A percentile compares a stretch with the other conserved stretches of the same genome.
Conservation (phyloP, 1,284 basidiomycete species). For the Coniferiporia weirii region DNA sequence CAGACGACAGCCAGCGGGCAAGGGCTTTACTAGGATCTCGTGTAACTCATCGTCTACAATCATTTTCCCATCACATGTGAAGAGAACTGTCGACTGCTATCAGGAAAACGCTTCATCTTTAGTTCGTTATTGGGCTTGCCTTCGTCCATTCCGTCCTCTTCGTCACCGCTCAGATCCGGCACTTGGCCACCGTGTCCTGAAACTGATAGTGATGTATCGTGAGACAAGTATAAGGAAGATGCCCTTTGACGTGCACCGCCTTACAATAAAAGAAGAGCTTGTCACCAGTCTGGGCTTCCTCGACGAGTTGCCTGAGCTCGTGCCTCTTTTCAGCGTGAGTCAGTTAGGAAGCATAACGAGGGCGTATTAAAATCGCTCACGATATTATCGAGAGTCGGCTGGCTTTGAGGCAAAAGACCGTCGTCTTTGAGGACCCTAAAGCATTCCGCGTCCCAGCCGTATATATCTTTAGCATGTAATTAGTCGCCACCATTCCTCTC, state of each 20-base stretch:
- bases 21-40: conserved; percentile 19
- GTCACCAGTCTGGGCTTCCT: conserved; percentile 16
- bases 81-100: conserved; percentile 5
- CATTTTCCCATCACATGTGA: conserved; percentile 17
- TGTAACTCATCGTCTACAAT: conserved; percentile 21
- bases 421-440: conserved; percentile 20
- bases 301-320: conserved; percentile 14
- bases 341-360: not conserved
- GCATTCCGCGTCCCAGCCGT: conserved; percentile 12
- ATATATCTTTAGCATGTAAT: not conserved
- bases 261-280: conserved; percentile 18
- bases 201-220: conserved; percentile 1
- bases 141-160: conserved; percentile 21
- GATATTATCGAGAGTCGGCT: conserved; percentile 17
- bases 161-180: conserved; percentile 19
- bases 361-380: conserved; percentile 2
- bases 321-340: conserved; percentile 2
- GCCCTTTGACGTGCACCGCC: not conserved
- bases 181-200: conserved; percentile 20
- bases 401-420: not conserved
- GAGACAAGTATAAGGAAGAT: not conserved
- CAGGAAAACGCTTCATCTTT: too few species aligned
- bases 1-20: conserved; percentile 19
- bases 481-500: not conserved
- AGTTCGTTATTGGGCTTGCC: not conserved